Evolutionary conservation across 2,329 filamentous ascomycete genomes (phyloP), one percentile per base, ranked within the genome.

Genomic region (Aspergillus sp.): DNA sequence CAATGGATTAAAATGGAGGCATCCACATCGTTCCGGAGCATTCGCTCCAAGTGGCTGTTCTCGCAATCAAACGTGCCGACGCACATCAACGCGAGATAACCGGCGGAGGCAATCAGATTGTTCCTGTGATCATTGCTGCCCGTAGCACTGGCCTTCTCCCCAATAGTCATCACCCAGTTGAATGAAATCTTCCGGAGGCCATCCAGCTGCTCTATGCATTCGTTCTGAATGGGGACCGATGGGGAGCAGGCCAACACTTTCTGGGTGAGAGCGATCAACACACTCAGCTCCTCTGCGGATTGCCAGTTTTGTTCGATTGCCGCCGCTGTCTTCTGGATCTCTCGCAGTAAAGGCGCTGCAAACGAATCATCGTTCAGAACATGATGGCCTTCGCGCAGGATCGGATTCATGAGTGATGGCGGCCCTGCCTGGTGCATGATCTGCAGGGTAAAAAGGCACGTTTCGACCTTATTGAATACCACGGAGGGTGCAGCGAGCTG

Each of bases 271-370:
- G 71, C 65, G 0, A 80, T 69, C 10, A 84, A 78, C 0, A 67
- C 70, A 4, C 75, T 69, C 3, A 83, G 64, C 0, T 79, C 77
- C 32, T 74, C 63, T 13, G 74, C 76, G 1, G 79, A 80, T 59
- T 84, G 76, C 84, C 84, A 86, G 56, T 84, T 86, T n/a, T 76
- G 73, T 59, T 80, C 70, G 8, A 84, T 74, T 0, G 73, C 73
- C 0, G 56, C 54, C 1, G 79, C 58, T 0, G 73, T 70, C 0
- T 70, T 61, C 0, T 67, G 9, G 1, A 85, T 59, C 3, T 67
- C 66, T 0, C 19, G 12, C 0, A 83, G 51, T 1, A 84, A 65
- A 3, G 57, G 19, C 0, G 17, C 3, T 1, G 71, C 60, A 60
- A 76, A 76, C 1, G 23, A 45, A 1, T 55, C 15, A 3, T 74